A percentile compares a stretch with the other conserved stretches of the same genome.
Conservation (phyloP, 768 basidiomycete species). For the Hygrophoropsis aurantiaca region DNA sequence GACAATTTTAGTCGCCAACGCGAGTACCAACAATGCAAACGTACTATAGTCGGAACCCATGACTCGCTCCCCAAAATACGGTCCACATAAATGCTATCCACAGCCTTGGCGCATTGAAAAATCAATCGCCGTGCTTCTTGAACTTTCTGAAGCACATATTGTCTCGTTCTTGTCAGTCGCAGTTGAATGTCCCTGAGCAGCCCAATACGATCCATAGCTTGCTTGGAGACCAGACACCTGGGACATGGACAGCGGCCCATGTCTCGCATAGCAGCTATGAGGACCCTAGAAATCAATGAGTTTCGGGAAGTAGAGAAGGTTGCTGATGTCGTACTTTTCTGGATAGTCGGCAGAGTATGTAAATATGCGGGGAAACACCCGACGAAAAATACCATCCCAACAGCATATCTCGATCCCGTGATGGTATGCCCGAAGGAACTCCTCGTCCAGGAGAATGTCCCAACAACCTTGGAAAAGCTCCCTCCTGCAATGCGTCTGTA, state of each 20-base stretch:
- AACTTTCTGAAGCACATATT: background rate
- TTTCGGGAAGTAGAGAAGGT: background rate
- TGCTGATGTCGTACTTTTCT: constrained; percentile 14
- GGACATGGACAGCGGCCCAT: constrained; percentile 42
- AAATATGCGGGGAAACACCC: constrained; percentile 17
- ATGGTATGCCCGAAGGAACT: constrained; percentile 11
- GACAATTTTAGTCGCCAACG: background rate
- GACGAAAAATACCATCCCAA: constrained; percentile 11
- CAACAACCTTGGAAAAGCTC: constrained; percentile 9
- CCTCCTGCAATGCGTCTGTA: constrained; percentile 3
- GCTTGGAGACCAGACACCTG: constrained; percentile 31
- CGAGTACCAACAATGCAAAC: background rate
- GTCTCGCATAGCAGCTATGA: constrained; percentile 37
- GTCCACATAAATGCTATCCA: constrained; percentile 1
- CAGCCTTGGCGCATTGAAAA: background rate
- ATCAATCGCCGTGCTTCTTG: background rate
- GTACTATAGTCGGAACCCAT: background rate
- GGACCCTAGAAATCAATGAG: constrained; percentile 20
- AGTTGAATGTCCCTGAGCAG: constrained; percentile 17
- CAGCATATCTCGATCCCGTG: constrained; percentile 14
- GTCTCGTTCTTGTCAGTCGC: background rate
- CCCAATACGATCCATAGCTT: constrained; percentile 29
- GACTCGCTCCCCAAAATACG: background rate
- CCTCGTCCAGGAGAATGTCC: constrained; percentile 10
- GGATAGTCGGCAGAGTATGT: constrained; percentile 22